Evolutionary conservation across 768 basidiomycete genomes (phyloP).

Genomic region (Holtermanniella nyarrowii): DNA sequence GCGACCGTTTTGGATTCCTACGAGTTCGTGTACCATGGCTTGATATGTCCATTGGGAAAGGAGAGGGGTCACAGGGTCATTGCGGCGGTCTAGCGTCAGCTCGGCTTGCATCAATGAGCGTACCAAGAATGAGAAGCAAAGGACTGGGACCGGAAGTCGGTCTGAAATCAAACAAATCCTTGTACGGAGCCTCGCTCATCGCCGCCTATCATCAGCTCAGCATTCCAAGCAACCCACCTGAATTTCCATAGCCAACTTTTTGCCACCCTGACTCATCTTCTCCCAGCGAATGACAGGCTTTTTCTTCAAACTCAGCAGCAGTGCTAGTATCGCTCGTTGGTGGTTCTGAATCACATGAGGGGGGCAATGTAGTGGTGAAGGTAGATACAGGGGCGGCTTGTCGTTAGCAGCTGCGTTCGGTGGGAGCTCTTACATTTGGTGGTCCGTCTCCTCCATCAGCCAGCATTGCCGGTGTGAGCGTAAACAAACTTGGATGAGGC

Average conservation of each 20-base stretch:
- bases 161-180: constrained; percentile 82
- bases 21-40: constrained; percentile 95
- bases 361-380: constrained; percentile 28
- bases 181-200: constrained; percentile 58
- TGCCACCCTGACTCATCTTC: constrained; percentile 82
- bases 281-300: constrained; percentile 91
- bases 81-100: constrained; percentile 58
- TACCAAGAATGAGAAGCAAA: constrained; percentile 66
- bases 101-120: constrained; percentile 4
- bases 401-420: neutral
- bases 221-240: constrained; percentile 49
- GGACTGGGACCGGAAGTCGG: constrained; percentile 71
- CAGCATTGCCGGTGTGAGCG: constrained; percentile 46
- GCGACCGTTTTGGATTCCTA: constrained; percentile 87
- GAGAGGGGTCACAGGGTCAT: constrained; percentile 93
- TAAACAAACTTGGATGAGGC: constrained; percentile 73
- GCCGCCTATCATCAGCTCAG: constrained; percentile 49
- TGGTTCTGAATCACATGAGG: constrained; percentile 59
- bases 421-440: constrained; percentile 23
- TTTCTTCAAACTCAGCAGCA: constrained; percentile 89
- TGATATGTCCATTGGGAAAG: constrained; percentile 99
- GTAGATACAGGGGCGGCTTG: constrained; percentile 39
- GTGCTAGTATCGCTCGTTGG: constrained; percentile 69
- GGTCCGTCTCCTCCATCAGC: constrained; percentile 38
- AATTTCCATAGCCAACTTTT: constrained; percentile 74